Base-by-base conservation (phyloP, 208 protist species). In the Leishmania lainsoni region DNA sequence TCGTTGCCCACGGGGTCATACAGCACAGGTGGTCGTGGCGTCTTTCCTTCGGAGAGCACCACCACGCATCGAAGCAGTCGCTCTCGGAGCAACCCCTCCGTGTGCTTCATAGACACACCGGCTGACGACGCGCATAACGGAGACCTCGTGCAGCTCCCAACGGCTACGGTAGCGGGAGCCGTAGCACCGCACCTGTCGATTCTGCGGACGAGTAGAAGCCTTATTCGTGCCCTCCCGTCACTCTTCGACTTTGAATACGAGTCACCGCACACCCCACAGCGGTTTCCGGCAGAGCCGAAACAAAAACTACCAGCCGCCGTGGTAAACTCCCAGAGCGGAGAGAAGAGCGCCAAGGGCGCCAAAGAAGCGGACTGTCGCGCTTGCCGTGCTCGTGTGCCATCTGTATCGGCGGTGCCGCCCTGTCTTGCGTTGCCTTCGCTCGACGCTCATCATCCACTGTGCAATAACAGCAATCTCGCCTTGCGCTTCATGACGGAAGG, bases 231-330 rank as follows among this genome's bases (percentile, higher is more conserved):
- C 6, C 26, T 61, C 17, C 52, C 51, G 48, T 54, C 75, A 2
- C 81, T 84, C 20, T 83, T 83, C 39, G 79, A 83, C 61, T 83
- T 83, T 32, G 79, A 71, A 6, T 83, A 78, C 73, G 74, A 83
- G 73, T 32, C 79, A 22, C 79, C 61, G 20, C 73, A 78, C 63
- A 71, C 59, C 16, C 73, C 79, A 51, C 73, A 22, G 10, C 35
- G 20, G 29, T 52, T 61, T 16, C 42, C 61, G 75, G 52, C 5
- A 12, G 61, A 52, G 48, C 26, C 14, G 49, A 17, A 42, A 29
- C n/a, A 9, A 56, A 2, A 26, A 4, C 22, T 16, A 16, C 22
- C 68, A n/a, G 22, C 68, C 20, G 20, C 68, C 9, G 1, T 29
- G 22, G 68, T 29, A 29, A 73, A 3, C 68, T 3, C 22, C 45